phyloP scores from a whole-genome alignment of 129 eudicot genomes.

The Deinandra increscens region DNA sequence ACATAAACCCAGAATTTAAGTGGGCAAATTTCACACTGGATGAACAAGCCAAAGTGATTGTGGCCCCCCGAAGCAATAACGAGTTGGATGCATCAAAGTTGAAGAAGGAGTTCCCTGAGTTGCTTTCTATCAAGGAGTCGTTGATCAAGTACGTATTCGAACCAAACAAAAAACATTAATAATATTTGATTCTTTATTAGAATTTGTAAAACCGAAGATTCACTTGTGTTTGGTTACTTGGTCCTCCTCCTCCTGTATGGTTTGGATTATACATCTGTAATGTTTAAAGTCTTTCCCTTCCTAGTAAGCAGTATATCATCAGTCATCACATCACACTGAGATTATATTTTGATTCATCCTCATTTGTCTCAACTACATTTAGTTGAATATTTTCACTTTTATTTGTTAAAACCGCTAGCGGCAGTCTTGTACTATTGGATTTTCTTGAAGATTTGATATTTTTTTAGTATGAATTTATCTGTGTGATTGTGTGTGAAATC shows the following conservation, averaged over 20 bases:
- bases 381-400: constrained; percentile 22
- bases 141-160: constrained; percentile 92
- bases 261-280: constrained; percentile 34
- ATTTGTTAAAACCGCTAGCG: constrained; percentile 18
- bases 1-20: constrained; percentile 67
- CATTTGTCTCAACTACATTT: neutral
- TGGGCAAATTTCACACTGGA: constrained; percentile 83
- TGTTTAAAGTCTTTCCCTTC: constrained; percentile 19
- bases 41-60: constrained; percentile 90
- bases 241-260: constrained; percentile 16
- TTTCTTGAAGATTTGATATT: constrained; percentile 21
- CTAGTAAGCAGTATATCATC: constrained; percentile 15
- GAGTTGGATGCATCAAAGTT: constrained; percentile 89
- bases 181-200: constrained; percentile 14
- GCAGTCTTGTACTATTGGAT: constrained; percentile 29
- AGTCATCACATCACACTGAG: neutral
- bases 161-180: constrained; percentile 65
- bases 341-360: constrained; percentile 23
- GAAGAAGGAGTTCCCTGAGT: constrained; percentile 87
- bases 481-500: neutral
- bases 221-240: constrained; percentile 17
- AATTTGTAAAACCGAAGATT: constrained; percentile 15
- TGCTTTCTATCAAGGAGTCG: constrained; percentile 81
- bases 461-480: neutral
- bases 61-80: constrained; percentile 88